A percentile compares a stretch with the other conserved stretches of the same genome.
Conservation (phyloP, 306 rosid genomes). For the Vigna hirtella region DNA sequence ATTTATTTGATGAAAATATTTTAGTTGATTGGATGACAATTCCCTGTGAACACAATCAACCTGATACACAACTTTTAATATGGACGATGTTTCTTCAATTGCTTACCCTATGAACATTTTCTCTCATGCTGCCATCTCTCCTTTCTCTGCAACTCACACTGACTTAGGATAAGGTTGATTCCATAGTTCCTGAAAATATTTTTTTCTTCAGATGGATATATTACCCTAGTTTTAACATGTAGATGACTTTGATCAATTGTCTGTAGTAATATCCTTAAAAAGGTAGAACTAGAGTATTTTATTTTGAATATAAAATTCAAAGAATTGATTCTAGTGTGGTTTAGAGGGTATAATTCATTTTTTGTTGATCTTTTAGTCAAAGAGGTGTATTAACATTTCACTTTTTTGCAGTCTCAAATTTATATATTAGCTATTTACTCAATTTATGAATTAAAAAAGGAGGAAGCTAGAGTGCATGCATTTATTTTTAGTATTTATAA, state of each 20-base stretch:
- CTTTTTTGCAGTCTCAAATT: slow-evolving; percentile 9
- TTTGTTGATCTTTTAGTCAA: slow-evolving; percentile 2
- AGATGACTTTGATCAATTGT: neutral
- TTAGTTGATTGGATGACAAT: neutral
- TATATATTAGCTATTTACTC: slow-evolving; percentile 1
- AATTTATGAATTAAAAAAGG: slow-evolving; percentile 16
- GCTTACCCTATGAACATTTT: neutral
- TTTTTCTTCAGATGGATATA: neutral
- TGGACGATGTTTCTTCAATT: slow-evolving; percentile 5
- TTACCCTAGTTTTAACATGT: neutral
- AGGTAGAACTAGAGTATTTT: neutral
- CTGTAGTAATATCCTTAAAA: neutral
- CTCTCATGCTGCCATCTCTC: neutral
- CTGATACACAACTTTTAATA: neutral
- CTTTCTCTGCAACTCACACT: neutral
- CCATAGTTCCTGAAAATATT: neutral
- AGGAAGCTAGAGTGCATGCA: slow-evolving; percentile 13
- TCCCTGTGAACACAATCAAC: slow-evolving; percentile 18
- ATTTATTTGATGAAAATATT: slow-evolving; percentile 21
- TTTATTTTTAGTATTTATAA: slow-evolving; percentile 13
- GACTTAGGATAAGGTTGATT: slow-evolving; percentile 14
- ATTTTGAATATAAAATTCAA: slow-evolving; percentile 12
- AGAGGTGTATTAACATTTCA: neutral
- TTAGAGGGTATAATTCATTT: slow-evolving; percentile 6
- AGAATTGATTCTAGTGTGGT: slow-evolving; percentile 16